These are phyloP conservation scores for Termitomyces bulborhizus DNA, from an alignment of 768 basidiomycete species.

Conservation along the genomic window DNA sequence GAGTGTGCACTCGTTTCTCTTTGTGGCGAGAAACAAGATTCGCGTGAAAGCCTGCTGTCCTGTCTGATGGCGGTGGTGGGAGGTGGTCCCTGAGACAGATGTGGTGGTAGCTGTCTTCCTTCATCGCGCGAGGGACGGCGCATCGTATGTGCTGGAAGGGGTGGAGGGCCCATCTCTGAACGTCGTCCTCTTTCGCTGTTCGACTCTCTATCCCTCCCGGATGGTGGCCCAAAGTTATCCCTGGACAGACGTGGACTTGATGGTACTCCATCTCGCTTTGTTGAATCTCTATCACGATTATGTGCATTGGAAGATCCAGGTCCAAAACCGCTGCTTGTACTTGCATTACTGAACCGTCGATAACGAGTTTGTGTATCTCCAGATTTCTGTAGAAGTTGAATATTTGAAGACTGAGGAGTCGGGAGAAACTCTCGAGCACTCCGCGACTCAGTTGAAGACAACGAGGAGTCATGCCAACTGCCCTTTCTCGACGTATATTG, in stretches of 20 bases:
- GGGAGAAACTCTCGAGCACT: slow-evolving; percentile 39
- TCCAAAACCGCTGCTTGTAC: slow-evolving; percentile 16
- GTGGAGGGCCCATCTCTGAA: slow-evolving; percentile 48
- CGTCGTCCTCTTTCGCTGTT: slow-evolving; percentile 31
- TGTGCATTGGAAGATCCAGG: slow-evolving; percentile 15
- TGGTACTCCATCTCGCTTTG: slow-evolving; percentile 32
- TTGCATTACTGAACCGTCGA: slow-evolving; percentile 28
- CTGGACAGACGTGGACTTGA: slow-evolving; percentile 29
- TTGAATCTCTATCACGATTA: slow-evolving; percentile 21
- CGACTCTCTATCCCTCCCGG: slow-evolving; percentile 24
- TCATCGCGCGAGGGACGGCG: slow-evolving; percentile 30
- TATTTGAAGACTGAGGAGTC: slow-evolving; percentile 21
- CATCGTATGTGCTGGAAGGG: slow-evolving; percentile 32
- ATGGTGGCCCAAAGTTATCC: slow-evolving; percentile 18
- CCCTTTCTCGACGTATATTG: slow-evolving; percentile 38
- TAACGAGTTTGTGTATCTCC: slow-evolving; percentile 24
- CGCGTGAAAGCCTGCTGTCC: slow-evolving; percentile 37
- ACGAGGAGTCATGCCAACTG: slow-evolving; percentile 34
- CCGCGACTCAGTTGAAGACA: slow-evolving; percentile 34
- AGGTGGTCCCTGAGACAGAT: slow-evolving; percentile 33
- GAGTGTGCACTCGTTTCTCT: slow-evolving; percentile 16
- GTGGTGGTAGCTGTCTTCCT: slow-evolving; percentile 53
- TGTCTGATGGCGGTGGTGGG: slow-evolving; percentile 19
- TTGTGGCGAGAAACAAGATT: slow-evolving; percentile 30
- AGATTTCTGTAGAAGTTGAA: slow-evolving; percentile 61